These are phyloP conservation scores for Glutinoglossum americanum DNA, from an alignment of 495 filamentous ascomycete genomes.

Conservation along the genomic window DNA sequence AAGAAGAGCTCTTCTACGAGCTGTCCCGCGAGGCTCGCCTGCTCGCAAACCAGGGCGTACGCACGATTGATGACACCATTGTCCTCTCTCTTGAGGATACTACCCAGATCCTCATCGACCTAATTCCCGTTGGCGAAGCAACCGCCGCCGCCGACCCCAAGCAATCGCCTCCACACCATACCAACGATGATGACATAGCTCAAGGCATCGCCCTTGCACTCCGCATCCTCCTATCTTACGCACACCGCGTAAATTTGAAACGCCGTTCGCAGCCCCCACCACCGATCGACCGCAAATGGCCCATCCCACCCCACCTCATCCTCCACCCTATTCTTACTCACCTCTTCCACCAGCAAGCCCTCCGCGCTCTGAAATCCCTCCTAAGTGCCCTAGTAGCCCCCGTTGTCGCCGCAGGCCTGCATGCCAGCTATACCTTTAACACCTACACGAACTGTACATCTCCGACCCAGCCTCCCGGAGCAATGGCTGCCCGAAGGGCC, in stretches of 20 bases:
- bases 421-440: slow-evolving; percentile 19
- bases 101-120: slow-evolving; percentile 34
- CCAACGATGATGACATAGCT: slow-evolving; percentile 17
- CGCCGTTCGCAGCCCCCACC: slow-evolving; percentile 38
- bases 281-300: slow-evolving; percentile 25
- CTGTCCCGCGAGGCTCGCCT: slow-evolving; percentile 58
- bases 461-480: not conserved
- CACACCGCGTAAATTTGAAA: slow-evolving; percentile 44
- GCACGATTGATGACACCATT: slow-evolving; percentile 15
- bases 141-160: slow-evolving; percentile 1
- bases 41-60: slow-evolving; percentile 42
- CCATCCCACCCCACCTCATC: slow-evolving; percentile 32
- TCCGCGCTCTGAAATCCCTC: not conserved
- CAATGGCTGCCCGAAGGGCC: not conserved
- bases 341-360: slow-evolving; percentile 29
- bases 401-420: not conserved
- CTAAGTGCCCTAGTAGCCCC: not conserved
- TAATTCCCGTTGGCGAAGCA: slow-evolving; percentile 34
- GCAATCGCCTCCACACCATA: not conserved
- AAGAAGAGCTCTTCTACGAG: slow-evolving; percentile 89
- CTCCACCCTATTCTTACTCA: slow-evolving; percentile 44
- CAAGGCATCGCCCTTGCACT: slow-evolving; percentile 35
- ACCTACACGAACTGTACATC: slow-evolving; percentile 12
- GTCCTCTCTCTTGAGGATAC: slow-evolving; percentile 5
- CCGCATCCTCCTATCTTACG: slow-evolving; percentile 47